Percentiles rank a stretch among this genome's conserved stretches.
Evolutionary conservation across 192 early-diverging fungal genomes (phyloP).

Genomic region (Rhizoclosmatium globosum): DNA sequence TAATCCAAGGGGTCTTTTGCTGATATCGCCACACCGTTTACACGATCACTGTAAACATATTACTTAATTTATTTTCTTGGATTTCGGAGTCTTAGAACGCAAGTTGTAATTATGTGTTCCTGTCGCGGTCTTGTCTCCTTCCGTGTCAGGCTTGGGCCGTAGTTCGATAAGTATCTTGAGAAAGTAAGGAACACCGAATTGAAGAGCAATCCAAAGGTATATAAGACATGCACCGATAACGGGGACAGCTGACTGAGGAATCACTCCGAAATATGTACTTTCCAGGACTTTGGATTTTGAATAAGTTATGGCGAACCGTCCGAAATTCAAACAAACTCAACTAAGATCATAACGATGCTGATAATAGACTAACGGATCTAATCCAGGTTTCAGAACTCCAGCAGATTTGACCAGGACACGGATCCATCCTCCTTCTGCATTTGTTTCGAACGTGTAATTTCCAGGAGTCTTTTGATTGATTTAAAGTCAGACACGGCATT

Average conservation of each 20-base stretch:
- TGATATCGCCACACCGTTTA: too few species aligned
- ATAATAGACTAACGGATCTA: conserved; percentile 4
- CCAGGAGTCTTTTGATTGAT: conserved; percentile 16
- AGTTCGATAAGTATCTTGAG: neutral
- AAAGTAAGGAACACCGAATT: neutral
- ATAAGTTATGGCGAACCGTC: neutral
- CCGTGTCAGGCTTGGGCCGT: too few species aligned
- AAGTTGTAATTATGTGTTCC: too few species aligned
- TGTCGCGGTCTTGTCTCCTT: too few species aligned
- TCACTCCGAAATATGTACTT: conserved; percentile 17
- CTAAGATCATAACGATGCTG: conserved; percentile 23
- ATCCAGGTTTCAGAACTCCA: conserved; percentile 15
- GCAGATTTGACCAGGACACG: conserved; percentile 7
- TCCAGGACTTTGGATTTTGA: conserved; percentile 20
- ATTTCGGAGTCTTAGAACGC: too few species aligned
- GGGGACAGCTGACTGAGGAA: conserved; percentile 26
- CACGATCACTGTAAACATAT: too few species aligned
- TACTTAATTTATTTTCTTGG: too few species aligned
- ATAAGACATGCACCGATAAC: conserved; percentile 16
- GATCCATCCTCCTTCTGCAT: neutral
- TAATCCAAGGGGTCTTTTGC: too few species aligned
- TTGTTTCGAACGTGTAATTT: conserved; percentile 9
- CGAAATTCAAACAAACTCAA: conserved; percentile 6
- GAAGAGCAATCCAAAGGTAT: neutral
- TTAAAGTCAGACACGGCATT: neutral